Conservation (phyloP, 805 yeast species). For the Wickerhamiella galacta region DNA sequence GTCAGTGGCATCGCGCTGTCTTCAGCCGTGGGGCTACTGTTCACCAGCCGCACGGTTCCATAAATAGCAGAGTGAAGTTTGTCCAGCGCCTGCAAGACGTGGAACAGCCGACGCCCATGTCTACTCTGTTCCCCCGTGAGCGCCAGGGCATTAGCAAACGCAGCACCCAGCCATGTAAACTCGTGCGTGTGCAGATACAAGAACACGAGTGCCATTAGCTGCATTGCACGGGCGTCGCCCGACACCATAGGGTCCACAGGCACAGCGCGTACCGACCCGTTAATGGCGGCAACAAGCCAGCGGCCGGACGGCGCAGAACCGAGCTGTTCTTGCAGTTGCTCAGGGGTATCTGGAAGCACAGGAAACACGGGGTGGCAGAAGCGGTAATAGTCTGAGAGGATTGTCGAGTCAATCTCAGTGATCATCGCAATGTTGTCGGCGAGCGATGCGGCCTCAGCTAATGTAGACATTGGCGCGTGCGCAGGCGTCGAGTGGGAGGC, state of each 20-base stretch:
- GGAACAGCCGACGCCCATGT: constrained; percentile 2
- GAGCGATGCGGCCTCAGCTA: neutral
- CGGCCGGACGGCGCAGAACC: constrained; percentile 3
- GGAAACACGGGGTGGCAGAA: constrained; percentile 25
- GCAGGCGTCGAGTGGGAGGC: neutral
- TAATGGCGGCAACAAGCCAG: constrained; percentile 15
- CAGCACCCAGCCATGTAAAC: constrained; percentile 23
- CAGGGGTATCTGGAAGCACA: constrained; percentile 21
- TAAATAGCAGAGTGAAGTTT: constrained; percentile 4
- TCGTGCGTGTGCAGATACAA: constrained; percentile 20
- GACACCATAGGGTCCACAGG: constrained; percentile 4
- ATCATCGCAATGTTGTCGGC: neutral
- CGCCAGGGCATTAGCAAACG: constrained; percentile 17
- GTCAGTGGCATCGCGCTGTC: no score
- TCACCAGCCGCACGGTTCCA: constrained; percentile 2
- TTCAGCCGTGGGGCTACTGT: no score
- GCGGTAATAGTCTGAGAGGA: constrained; percentile 23
- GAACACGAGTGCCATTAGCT: constrained; percentile 22
- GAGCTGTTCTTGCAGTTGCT: constrained; percentile 19
- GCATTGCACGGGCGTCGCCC: constrained; percentile 13
- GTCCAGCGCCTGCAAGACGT: constrained; percentile 3
- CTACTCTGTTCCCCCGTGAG: constrained; percentile 3
- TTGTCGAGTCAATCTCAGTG: constrained; percentile 14
- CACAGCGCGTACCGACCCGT: constrained; percentile 10
- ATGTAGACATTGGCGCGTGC: neutral